Conservation (phyloP, 1,139 yeast genomes). For the Saccharomycopsis hybrid region DNA sequence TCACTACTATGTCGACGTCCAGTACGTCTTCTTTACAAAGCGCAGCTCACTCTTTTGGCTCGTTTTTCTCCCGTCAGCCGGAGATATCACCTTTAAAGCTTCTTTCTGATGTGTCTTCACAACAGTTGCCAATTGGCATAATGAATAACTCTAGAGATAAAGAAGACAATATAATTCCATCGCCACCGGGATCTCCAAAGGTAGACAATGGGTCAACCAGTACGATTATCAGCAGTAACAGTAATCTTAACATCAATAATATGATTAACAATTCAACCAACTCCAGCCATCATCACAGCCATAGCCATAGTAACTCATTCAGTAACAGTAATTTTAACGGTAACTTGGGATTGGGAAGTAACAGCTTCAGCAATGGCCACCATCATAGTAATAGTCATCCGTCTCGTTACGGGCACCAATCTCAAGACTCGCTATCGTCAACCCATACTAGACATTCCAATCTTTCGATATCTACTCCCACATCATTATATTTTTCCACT, state of each 20-base stretch:
- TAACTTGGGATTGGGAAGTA: slow-evolving; percentile 41
- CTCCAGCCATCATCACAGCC: slow-evolving; percentile 14
- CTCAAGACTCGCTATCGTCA: slow-evolving; percentile 47
- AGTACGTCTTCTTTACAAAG: slow-evolving; percentile 22
- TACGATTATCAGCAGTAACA: slow-evolving; percentile 8
- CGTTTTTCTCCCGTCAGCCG: slow-evolving; percentile 15
- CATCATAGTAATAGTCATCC: slow-evolving; percentile 39
- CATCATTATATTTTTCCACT: slow-evolving; percentile 63
- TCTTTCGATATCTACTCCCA: slow-evolving; percentile 32
- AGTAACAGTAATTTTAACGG: slow-evolving; percentile 2
- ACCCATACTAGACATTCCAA: slow-evolving; percentile 15
- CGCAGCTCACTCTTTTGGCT: slow-evolving; percentile 20
- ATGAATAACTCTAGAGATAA: neutral
- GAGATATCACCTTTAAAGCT: slow-evolving; percentile 17
- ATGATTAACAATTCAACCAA: neutral
- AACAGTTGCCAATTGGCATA: slow-evolving; percentile 18
- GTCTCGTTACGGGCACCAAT: slow-evolving; percentile 53
- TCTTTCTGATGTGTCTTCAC: slow-evolving; percentile 20
- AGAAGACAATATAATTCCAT: slow-evolving; percentile 5
- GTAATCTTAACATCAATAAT: slow-evolving; percentile 5
- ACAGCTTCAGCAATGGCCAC: neutral
- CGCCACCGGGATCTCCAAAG: slow-evolving; percentile 18
- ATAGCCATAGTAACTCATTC: slow-evolving; percentile 1
- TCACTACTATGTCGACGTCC: slow-evolving; percentile 17
- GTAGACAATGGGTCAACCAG: slow-evolving; percentile 4